Evolutionary conservation across 2,329 filamentous ascomycete species (phyloP), one percentile per base, ranked within the genome.

Genomic region (Clonostachys rosea): DNA sequence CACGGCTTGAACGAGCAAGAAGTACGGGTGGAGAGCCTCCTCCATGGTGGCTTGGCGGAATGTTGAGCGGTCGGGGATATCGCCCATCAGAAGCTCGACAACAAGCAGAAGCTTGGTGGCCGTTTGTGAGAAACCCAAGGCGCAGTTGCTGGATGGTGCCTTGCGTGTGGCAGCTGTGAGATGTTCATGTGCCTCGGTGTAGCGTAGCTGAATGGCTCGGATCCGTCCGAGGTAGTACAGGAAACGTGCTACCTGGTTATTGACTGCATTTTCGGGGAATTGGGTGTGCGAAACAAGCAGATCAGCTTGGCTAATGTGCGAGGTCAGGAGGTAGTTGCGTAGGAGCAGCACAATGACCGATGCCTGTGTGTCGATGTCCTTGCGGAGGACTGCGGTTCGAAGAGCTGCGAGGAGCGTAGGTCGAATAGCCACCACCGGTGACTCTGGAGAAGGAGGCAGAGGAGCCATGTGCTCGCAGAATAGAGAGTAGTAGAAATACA

Each of bases 201-300:
- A 99, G 56, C 89, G 87, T 55, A 99, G 79, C 73, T 99, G 94
- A 59, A 97, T 95, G 46, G 94, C 91, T 52, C 94, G 87, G 69
- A 97, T 96, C 56, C 92, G 89, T 51, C 94, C 94, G 12, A 99
- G 82, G 68, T 99, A 99, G 79, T 95, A 99, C 49, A 97, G 78
- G 73, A 96, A 99, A 51, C 94, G 85, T 53, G 94, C 95, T 54
- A 99, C 91, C 73, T 99, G 94, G 67, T 96, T 99, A 74, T 96
- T 99, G 54, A 91, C 90, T 5, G 94, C 94, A 60, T 90, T 90
- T 53, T 91, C 81, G 6, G 94, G 94, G 68, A 99, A 97, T 63
- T 94, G 86, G 33, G 94, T 96, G 71, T 99, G 94, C 34, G 90
- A 92, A 52, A 99, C 89, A 49, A 99, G 81, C 37, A 97, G 82